phyloP scores from a whole-genome alignment of 2,329 filamentous ascomycete species.

The Ceratocystis albifundus region DNA sequence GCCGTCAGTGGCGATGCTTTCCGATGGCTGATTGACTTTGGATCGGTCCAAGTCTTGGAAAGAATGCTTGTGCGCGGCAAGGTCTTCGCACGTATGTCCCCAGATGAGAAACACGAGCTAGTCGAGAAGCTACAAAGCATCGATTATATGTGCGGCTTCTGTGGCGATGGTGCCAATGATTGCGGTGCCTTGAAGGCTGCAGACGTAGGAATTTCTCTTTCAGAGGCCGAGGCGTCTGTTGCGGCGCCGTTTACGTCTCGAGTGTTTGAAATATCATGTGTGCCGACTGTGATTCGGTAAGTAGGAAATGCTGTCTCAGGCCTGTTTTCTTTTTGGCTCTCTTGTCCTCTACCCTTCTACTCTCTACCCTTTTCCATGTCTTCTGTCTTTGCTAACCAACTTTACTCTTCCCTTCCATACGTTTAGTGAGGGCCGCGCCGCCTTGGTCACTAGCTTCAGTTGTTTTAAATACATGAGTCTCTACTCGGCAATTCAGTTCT shows the following conservation, averaged over 20 bases:
- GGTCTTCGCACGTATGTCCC: slow-evolving; percentile 96
- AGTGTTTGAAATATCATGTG: slow-evolving; percentile 91
- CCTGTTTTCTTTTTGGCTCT: not conserved
- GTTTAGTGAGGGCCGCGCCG: slow-evolving; percentile 64
- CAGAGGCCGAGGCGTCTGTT: slow-evolving; percentile 92
- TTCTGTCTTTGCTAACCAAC: not conserved
- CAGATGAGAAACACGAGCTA: slow-evolving; percentile 94
- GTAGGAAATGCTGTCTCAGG: not conserved
- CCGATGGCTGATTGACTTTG: slow-evolving; percentile 90
- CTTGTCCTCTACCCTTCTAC: not conserved
- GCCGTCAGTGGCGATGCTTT: slow-evolving; percentile 91
- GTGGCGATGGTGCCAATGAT: slow-evolving; percentile 93
- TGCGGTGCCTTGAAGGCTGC: slow-evolving; percentile 94
- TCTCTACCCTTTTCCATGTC: not conserved
- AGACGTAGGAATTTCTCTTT: slow-evolving; percentile 92
- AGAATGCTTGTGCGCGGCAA: slow-evolving; percentile 84
- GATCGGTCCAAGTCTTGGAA: slow-evolving; percentile 64
- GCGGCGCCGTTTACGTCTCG: slow-evolving; percentile 96
- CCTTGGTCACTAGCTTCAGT: slow-evolving; percentile 95
- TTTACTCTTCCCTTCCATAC: not conserved
- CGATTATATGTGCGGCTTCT: slow-evolving; percentile 91
- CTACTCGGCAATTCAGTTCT: slow-evolving; percentile 99
- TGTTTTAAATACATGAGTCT: slow-evolving; percentile 99
- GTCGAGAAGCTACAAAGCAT: slow-evolving; percentile 95
- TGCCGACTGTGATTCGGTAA: slow-evolving; percentile 72